Evolutionary conservation across 441 rosid species (phyloP), one percentile per base, ranked within the genome.

Genomic region (Lagerstroemia fauriei): DNA sequence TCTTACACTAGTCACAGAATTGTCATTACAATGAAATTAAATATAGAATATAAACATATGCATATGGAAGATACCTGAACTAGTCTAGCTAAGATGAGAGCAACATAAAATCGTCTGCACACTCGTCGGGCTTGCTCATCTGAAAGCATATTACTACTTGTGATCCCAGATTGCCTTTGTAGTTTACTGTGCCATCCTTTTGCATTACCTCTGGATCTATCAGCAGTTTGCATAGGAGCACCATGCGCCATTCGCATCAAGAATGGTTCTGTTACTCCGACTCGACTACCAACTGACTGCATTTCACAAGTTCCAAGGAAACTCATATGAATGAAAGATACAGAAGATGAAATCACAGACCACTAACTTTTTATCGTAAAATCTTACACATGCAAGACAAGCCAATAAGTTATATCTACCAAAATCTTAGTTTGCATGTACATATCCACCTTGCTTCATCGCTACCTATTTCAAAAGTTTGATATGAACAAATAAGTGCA

Each of bases 171-270:
- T 78, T 34, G 89, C 83, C 80, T 87, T 81, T 84, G 91, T 82
- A 81, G 83, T 86, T 92, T 91, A 78, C 88, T 90, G 78, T 69
- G 85, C 79, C 87, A 76, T 71, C 82, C 90, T 84, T 85, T 93
- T 72, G 82, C 76, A 57, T 82, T 80, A 77, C 88, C 91, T 53
- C 88, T 88, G 74, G 88, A 84, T 87, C 85, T 91, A 77, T 87
- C 90, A 82, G 88, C 77, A 63, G 81, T 78, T 73, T 89, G 93
- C 81, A 92, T 84, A 65, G 96, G 95, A 84, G 94, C 99, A 84
- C 99, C 98, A 91, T 97, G 99, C 61, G 98, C 99, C 99, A 95
- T 95, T 85, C 98, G 98, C 99, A 95, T 97, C 89, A 97, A 90
- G 89, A 93, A 95, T 38, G 99, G 97, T 87, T 97, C 99, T 41